Conservation (phyloP, 1,284 basidiomycete species). For the Moniliella sp. region DNA sequence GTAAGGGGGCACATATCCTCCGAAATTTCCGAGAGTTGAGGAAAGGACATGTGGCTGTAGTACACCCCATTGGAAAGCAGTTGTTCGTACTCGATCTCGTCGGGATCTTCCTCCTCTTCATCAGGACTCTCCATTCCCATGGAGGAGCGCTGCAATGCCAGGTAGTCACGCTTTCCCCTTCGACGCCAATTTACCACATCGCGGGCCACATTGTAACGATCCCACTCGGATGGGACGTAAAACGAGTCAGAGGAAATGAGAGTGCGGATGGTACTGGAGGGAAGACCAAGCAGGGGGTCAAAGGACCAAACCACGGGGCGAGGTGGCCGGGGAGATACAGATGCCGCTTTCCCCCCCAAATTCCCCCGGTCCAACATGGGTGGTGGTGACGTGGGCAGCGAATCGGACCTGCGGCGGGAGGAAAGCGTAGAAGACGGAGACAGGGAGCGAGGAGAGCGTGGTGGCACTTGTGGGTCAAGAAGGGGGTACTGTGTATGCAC, state of each 20-base stretch:
- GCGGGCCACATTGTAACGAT: conserved; percentile 57
- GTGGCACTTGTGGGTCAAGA: too few relatives aligned
- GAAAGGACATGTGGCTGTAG: conserved; percentile 56
- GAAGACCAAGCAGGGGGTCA: conserved; percentile 42
- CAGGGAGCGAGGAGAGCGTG: too few relatives aligned
- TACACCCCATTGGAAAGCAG: conserved; percentile 62
- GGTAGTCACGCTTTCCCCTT: too few relatives aligned
- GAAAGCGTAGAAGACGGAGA: too few relatives aligned
- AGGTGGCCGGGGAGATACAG: conserved; percentile 7
- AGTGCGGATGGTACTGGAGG: conserved; percentile 50
- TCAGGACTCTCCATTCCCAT: too few relatives aligned
- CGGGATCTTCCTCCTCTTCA: too few relatives aligned
- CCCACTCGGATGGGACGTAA: conserved; percentile 56
- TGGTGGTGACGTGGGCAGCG: too few relatives aligned
- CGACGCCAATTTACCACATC: conserved; percentile 53
- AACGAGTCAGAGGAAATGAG: conserved; percentile 57
- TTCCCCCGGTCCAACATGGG: too few relatives aligned
- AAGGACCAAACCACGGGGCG: conserved; percentile 41
- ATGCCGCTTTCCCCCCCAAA: too few relatives aligned
- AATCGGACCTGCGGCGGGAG: too few relatives aligned
- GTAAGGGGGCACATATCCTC: conserved; percentile 8
- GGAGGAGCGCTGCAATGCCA: too few relatives aligned
- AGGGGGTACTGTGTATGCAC: too few relatives aligned
- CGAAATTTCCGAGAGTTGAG: conserved; percentile 13
- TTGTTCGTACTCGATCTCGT: conserved; percentile 30